These are phyloP conservation scores for Leishmania major DNA, from an alignment of 208 protist genomes.

Conservation along the genomic window DNA sequence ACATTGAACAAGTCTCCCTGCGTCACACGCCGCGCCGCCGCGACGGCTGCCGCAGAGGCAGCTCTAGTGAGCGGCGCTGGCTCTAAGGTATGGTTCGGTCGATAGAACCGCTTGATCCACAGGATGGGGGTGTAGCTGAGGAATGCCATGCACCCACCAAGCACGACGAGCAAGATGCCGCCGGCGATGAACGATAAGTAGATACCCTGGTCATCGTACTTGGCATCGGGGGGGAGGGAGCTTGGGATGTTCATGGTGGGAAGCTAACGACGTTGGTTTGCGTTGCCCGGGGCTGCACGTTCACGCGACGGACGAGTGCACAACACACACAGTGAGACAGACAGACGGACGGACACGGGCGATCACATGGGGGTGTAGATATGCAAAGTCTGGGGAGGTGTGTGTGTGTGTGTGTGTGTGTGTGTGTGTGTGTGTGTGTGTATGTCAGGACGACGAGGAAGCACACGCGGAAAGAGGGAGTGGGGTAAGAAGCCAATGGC, in stretches of 20 bases:
- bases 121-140: slow-evolving; percentile 43
- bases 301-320: not conserved
- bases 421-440: too few relatives aligned
- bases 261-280: not conserved
- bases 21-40: not conserved
- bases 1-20: not conserved
- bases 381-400: too few relatives aligned
- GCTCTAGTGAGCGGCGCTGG: slow-evolving; percentile 13
- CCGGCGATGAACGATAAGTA: slow-evolving; percentile 59
- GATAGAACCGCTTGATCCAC: slow-evolving; percentile 81
- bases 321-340: not conserved
- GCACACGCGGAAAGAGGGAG: too few relatives aligned
- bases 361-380: too few relatives aligned
- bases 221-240: slow-evolving; percentile 25
- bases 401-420: not conserved
- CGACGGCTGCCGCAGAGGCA: not conserved
- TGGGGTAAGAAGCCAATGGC: too few relatives aligned
- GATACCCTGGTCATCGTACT: slow-evolving; percentile 85
- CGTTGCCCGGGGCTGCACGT: not conserved
- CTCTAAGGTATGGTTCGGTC: slow-evolving; percentile 76
- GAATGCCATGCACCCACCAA: slow-evolving; percentile 43
- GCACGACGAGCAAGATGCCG: slow-evolving; percentile 29
- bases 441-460: too few relatives aligned
- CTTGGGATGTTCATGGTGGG: slow-evolving; percentile 9
- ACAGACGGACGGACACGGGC: not conserved